Evolutionary conservation across 2,329 filamentous ascomycete genomes (phyloP), one percentile per base, ranked within the genome.

Genomic region (Byssochlamys sp.): DNA sequence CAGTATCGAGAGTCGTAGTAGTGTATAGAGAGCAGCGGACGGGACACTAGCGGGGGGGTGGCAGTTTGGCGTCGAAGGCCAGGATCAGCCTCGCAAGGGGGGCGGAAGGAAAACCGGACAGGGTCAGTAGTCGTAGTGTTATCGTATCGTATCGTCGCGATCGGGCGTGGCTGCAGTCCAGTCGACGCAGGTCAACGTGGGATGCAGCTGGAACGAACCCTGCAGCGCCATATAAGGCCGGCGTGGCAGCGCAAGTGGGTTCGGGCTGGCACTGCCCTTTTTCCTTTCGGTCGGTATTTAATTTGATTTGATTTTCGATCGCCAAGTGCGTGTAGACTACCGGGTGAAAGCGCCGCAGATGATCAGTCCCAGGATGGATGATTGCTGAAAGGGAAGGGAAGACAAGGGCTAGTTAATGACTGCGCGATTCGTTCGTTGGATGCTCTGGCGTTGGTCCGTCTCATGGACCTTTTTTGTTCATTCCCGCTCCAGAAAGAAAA

Each of bases 151-250:
- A 27, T 51, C 25, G 49, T 65, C 64, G 63, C 63, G 63, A 64
- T 65, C 69, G 35, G 35, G 35, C 35, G 35, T 39, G 12, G 35
- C 35, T 39, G 35, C 35, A n/a, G 39, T n/a, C n/a, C 39, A n/a
- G 39, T 45, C 69, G 66, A 70, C 70, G 68, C 68, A 69, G 58
- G 64, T 61, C 60, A 64, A 67, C 59, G 65, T 65, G 62, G 63
- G 61, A 62, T 60, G 58, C 57, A 58, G 61, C 60, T 45, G 39
- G 39, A 19, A 19, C 39, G 39, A 45, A 24, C 39, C 39, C 39
- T 45, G 39, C n/a, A 45, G 14, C n/a, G 14, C 39, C 39, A 45
- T 45, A 45, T 64, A 65, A 64, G 60, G 62, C 62, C 60, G 63
- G 58, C 58, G 55, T 50, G 60, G 61, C 57, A 63, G 61, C 60